Percentiles rank a stretch among this genome's conserved stretches.
These are phyloP conservation scores for Ajuga chamaepitys DNA, from an alignment of 257 asterid species.

Conservation along the genomic window DNA sequence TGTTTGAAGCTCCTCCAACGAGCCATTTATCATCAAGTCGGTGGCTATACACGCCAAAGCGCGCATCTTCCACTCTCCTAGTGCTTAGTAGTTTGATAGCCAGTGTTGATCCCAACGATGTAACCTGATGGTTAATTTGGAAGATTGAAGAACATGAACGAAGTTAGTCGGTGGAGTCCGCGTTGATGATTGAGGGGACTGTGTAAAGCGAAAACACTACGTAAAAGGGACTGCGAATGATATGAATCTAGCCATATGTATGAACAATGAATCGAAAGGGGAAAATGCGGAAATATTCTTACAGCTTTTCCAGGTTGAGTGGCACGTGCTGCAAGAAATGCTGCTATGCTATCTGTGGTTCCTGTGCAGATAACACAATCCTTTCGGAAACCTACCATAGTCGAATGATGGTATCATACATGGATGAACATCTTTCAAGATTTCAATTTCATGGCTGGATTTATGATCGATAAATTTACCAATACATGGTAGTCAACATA, in stretches of 20 bases:
- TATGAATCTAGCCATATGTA: not conserved
- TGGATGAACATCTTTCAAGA: not conserved
- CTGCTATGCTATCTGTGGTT: constrained; percentile 95
- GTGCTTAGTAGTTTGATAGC: constrained; percentile 92
- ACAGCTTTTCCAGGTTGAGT: constrained; percentile 86
- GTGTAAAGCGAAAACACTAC: not conserved
- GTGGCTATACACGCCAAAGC: constrained; percentile 91
- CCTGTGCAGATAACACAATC: constrained; percentile 84
- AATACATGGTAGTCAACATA: not conserved
- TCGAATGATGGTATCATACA: not conserved
- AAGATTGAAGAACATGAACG: not conserved
- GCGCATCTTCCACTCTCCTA: constrained; percentile 77
- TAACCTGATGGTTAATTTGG: constrained; percentile 40
- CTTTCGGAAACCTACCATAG: constrained; percentile 59
- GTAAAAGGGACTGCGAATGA: not conserved
- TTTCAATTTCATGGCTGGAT: not conserved
- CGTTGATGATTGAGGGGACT: not conserved
- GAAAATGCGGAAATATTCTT: constrained; percentile 19
- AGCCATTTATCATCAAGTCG: constrained; percentile 95
- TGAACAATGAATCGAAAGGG: not conserved
- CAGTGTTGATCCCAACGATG: constrained; percentile 91
- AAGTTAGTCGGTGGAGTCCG: not conserved
- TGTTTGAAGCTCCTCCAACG: constrained; percentile 97
- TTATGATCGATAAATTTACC: not conserved
- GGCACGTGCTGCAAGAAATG: constrained; percentile 88